These are phyloP conservation scores for Fomitopsis betulina DNA, from an alignment of 1,284 basidiomycete genomes.

Conservation along the genomic window DNA sequence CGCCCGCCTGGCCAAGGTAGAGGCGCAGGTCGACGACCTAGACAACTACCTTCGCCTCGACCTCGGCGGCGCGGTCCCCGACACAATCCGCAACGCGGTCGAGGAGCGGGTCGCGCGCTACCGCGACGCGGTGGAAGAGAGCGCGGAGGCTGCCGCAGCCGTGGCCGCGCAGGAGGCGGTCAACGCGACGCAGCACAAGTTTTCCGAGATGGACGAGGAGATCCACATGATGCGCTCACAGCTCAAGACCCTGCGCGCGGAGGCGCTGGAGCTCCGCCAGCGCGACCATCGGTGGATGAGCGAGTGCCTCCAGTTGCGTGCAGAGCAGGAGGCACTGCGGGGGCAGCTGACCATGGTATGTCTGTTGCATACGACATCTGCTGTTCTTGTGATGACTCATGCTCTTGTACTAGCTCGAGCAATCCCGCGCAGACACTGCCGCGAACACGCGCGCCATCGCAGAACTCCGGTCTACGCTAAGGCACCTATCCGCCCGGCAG, in stretches of 20 bases:
- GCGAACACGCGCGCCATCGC: background rate
- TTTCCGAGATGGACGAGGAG: background rate
- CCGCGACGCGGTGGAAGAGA: background rate
- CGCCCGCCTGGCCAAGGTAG: slow-evolving; percentile 2
- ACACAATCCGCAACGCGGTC: background rate
- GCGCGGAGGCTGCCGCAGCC: background rate
- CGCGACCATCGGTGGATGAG: background rate
- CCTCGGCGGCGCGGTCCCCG: background rate
- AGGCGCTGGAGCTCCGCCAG: background rate
- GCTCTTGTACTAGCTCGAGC: background rate
- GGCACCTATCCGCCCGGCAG: slow-evolving; percentile 3
- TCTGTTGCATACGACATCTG: background rate
- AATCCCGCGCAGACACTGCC: background rate
- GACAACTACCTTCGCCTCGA: background rate
- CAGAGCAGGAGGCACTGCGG: background rate
- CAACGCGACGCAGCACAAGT: background rate
- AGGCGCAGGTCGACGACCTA: background rate
- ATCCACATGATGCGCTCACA: background rate
- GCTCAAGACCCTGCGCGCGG: background rate
- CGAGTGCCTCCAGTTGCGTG: background rate
- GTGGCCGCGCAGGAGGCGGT: background rate
- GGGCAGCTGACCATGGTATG: background rate
- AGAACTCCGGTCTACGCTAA: background rate
- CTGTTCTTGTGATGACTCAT: background rate
- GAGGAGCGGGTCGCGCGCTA: background rate